Conservation (phyloP, 208 protist genomes). For the Leishmania mexicana region DNA sequence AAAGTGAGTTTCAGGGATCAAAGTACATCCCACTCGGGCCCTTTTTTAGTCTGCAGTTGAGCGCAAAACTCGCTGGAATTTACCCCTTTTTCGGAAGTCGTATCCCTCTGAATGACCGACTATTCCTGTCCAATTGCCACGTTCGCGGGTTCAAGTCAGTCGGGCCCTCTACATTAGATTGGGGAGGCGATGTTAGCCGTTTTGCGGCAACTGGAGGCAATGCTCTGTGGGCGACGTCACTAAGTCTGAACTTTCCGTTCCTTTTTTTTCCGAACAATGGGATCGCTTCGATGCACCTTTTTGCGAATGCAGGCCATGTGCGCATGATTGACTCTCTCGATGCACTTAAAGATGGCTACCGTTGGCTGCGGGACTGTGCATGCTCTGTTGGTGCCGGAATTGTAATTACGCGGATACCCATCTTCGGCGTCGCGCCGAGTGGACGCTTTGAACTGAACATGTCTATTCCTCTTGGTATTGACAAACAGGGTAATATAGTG, state of each 20-base stretch:
- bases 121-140: constrained; percentile 82
- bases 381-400: constrained; percentile 79
- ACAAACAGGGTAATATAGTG: constrained; percentile 55
- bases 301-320: constrained; percentile 81
- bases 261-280: constrained; percentile 82
- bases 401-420: constrained; percentile 80
- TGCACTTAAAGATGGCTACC: constrained; percentile 46
- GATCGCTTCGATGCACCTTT: constrained; percentile 81
- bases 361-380: constrained; percentile 67
- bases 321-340: constrained; percentile 53
- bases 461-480: constrained; percentile 67
- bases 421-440: constrained; percentile 74
- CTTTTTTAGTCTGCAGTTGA: constrained; percentile 80
- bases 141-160: constrained; percentile 81
- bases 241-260: constrained; percentile 85
- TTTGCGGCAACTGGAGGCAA: constrained; percentile 86
- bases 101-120: constrained; percentile 82
- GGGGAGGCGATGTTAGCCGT: constrained; percentile 13
- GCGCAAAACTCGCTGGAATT: constrained; percentile 65
- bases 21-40: constrained; percentile 75
- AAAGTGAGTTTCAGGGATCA: constrained; percentile 67
- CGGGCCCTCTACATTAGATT: constrained; percentile 77
- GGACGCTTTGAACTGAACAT: constrained; percentile 87
- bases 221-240: constrained; percentile 81
- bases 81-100: constrained; percentile 57